Evolutionary conservation across 1,284 basidiomycete species (phyloP).

Genomic region (Cryptococcus amylolentus): DNA sequence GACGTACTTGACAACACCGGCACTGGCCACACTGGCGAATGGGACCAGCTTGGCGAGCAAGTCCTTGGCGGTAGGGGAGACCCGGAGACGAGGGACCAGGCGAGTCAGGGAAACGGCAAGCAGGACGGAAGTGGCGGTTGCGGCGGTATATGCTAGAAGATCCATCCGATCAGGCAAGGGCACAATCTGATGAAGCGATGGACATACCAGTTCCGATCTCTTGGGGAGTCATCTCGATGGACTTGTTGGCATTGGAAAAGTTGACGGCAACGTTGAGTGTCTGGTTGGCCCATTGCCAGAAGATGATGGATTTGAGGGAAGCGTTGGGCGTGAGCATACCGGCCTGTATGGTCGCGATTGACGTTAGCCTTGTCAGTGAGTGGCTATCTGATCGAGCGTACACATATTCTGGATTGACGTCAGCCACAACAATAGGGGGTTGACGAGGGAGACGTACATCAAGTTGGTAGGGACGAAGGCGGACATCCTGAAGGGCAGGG

Average conservation of each 20-base stretch:
- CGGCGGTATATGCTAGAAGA: constrained; percentile 51
- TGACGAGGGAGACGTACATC: constrained; percentile 33
- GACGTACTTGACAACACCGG: constrained; percentile 52
- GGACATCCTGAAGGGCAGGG: constrained; percentile 55
- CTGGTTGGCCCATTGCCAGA: constrained; percentile 59
- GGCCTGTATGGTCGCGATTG: constrained; percentile 23
- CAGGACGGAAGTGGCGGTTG: constrained; percentile 53
- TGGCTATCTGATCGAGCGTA: constrained; percentile 7
- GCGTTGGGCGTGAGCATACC: constrained; percentile 54
- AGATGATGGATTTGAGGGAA: constrained; percentile 48
- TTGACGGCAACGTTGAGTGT: constrained; percentile 52
- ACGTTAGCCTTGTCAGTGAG: background rate
- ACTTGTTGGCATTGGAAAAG: constrained; percentile 54
- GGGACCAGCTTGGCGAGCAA: constrained; percentile 53
- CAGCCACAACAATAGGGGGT: constrained; percentile 1
- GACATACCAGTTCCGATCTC: constrained; percentile 48
- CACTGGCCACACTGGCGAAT: constrained; percentile 54
- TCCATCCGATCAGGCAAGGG: background rate
- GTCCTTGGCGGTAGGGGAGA: constrained; percentile 38
- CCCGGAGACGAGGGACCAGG: constrained; percentile 50
- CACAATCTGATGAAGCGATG: background rate
- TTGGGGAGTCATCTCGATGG: constrained; percentile 51
- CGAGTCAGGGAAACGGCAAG: constrained; percentile 54
- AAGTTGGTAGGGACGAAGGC: constrained; percentile 57
- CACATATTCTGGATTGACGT: constrained; percentile 23